Percentiles rank a stretch among this genome's conserved stretches.
Evolutionary conservation across 2,329 filamentous ascomycete species (phyloP).

Genomic region (Exophiala xenobiotica): DNA sequence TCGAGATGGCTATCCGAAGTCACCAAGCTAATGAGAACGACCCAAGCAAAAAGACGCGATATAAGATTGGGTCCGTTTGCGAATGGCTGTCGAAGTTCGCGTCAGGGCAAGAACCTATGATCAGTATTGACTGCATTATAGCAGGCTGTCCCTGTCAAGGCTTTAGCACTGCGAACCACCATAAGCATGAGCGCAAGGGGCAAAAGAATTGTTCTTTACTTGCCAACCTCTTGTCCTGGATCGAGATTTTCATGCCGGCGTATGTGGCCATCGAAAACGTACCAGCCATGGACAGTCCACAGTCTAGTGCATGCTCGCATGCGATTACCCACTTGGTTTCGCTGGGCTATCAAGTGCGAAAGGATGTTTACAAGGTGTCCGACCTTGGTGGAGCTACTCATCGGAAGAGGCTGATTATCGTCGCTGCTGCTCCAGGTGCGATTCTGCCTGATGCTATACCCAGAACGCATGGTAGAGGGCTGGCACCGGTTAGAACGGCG

Average conservation of each 20-base stretch:
- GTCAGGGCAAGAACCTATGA: conserved; percentile 55
- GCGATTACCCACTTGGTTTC: conserved; percentile 71
- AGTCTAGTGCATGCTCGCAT: conserved; percentile 67
- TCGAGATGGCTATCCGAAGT: conserved; percentile 64
- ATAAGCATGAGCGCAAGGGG: conserved; percentile 57
- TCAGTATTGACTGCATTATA: conserved; percentile 66
- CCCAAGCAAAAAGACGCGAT: conserved; percentile 38
- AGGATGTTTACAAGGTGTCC: conserved; percentile 69
- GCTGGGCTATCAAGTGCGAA: conserved; percentile 72
- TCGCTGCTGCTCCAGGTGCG: conserved; percentile 67
- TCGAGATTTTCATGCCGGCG: conserved; percentile 73
- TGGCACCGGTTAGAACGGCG: conserved; percentile 43
- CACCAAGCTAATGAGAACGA: conserved; percentile 66
- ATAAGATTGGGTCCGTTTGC: conserved; percentile 71
- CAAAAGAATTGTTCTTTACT: conserved; percentile 73
- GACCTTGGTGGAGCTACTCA: conserved; percentile 65
- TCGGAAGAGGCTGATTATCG: conserved; percentile 67
- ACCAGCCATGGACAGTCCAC: conserved; percentile 57
- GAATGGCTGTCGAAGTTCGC: conserved; percentile 61
- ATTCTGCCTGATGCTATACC: conserved; percentile 61
- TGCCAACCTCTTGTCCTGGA: conserved; percentile 70
- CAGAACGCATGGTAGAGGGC: conserved; percentile 57
- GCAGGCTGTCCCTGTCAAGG: conserved; percentile 77
- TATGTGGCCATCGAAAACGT: conserved; percentile 81
- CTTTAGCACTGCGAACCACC: conserved; percentile 64